Evolutionary conservation across 306 rosid genomes (phyloP).

Genomic region (Chamaecrista fasciculata): DNA sequence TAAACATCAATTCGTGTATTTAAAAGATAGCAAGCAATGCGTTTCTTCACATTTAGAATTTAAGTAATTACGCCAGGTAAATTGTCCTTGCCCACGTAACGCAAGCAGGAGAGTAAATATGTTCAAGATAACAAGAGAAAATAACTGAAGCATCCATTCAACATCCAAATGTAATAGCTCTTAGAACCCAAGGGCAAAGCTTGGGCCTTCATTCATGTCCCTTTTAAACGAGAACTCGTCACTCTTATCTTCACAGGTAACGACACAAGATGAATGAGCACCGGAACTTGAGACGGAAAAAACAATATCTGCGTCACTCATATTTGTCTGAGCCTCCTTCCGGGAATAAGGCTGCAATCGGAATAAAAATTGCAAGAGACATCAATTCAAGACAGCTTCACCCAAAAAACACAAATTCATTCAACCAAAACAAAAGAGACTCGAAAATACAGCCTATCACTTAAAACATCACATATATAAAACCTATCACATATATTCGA

Average conservation of each 20-base stretch:
- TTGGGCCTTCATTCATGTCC: slow-evolving; percentile 42
- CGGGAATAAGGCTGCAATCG: slow-evolving; percentile 34
- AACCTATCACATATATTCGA: not conserved
- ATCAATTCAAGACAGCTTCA: slow-evolving; percentile 21
- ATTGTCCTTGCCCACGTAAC: not conserved
- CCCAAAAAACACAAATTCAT: slow-evolving; percentile 15
- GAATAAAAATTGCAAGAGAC: slow-evolving; percentile 9
- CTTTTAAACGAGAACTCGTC: slow-evolving; percentile 30
- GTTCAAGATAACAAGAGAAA: not conserved
- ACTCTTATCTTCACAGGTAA: slow-evolving; percentile 28
- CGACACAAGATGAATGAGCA: slow-evolving; percentile 25
- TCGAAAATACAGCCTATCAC: slow-evolving; percentile 4
- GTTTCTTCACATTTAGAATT: not conserved
- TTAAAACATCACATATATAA: slow-evolving; percentile 21
- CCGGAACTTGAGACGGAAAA: slow-evolving; percentile 24
- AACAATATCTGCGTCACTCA: slow-evolving; percentile 29
- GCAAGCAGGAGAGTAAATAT: not conserved
- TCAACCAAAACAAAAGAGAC: slow-evolving; percentile 3
- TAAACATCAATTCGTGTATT: not conserved
- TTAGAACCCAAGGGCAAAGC: slow-evolving; percentile 81
- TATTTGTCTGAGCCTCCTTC: slow-evolving; percentile 35
- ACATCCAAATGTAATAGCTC: slow-evolving; percentile 27
- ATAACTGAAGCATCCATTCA: not conserved
- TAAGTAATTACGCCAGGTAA: not conserved
- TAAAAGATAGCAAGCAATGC: not conserved